Conservation (phyloP, 106 monocot species). For the Triglochin maritima region DNA sequence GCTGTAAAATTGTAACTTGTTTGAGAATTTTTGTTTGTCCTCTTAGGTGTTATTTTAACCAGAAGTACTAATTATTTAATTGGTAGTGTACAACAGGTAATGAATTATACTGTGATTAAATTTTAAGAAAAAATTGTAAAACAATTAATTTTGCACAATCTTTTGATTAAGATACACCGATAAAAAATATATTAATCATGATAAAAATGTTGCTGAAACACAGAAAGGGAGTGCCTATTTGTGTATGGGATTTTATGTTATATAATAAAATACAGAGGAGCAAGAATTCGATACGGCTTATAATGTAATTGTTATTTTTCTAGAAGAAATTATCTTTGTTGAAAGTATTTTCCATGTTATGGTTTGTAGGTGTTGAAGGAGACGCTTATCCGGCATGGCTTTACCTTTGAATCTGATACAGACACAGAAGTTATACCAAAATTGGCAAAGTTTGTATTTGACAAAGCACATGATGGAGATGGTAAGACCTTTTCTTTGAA, state of each 20-base stretch:
- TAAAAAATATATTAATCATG: too few relatives aligned
- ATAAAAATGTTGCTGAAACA: too few relatives aligned
- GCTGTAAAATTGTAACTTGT: background rate
- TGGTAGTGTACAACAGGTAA: too few relatives aligned
- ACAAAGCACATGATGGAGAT: conserved; percentile 65
- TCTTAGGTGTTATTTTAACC: background rate
- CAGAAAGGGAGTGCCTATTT: too few relatives aligned
- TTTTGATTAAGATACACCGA: too few relatives aligned
- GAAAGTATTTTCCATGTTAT: background rate
- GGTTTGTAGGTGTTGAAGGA: conserved; percentile 69
- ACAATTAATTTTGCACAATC: too few relatives aligned
- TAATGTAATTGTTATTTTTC: background rate
- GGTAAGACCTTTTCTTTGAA: conserved; percentile 30
- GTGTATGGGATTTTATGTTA: background rate
- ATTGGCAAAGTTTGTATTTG: conserved; percentile 92
- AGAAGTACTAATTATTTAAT: too few relatives aligned
- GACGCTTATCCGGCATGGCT: conserved; percentile 82
- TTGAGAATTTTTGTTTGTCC: background rate
- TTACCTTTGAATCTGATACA: conserved; percentile 93
- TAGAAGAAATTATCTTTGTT: background rate
- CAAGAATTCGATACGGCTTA: background rate
- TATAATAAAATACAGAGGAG: background rate
- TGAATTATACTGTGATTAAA: too few relatives aligned
- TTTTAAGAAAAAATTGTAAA: too few relatives aligned
- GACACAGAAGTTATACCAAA: conserved; percentile 99